A percentile compares a stretch with the other conserved stretches of the same genome.
Conservation (phyloP, 495 filamentous ascomycete species). For the Lepraria neglecta region DNA sequence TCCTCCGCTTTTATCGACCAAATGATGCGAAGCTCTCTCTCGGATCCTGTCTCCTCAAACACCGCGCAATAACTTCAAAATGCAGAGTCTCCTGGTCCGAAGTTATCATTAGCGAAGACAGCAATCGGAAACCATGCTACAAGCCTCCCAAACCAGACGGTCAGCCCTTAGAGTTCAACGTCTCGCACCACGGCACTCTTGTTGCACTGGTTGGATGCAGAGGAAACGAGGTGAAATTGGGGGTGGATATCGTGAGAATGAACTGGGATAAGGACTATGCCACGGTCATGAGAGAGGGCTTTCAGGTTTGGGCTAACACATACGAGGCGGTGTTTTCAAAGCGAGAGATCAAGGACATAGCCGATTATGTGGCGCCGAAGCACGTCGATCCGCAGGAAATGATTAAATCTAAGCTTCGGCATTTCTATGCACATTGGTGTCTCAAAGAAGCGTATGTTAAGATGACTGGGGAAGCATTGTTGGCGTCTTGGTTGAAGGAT, state of each 20-base stretch:
- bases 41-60: slow-evolving; percentile 74
- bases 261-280: slow-evolving; percentile 31
- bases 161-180: slow-evolving; percentile 68
- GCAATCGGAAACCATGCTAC: slow-evolving; percentile 61
- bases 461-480: slow-evolving; percentile 81
- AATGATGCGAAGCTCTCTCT: slow-evolving; percentile 64
- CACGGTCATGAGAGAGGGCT: slow-evolving; percentile 43
- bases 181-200: slow-evolving; percentile 78
- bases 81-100: slow-evolving; percentile 60
- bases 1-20: slow-evolving; percentile 53
- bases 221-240: slow-evolving; percentile 37
- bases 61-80: slow-evolving; percentile 58
- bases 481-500: slow-evolving; percentile 69
- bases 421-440: slow-evolving; percentile 86
- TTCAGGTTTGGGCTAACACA: slow-evolving; percentile 64
- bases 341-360: slow-evolving; percentile 53
- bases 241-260: slow-evolving; percentile 30
- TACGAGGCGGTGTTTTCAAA: slow-evolving; percentile 71
- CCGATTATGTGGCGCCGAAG: slow-evolving; percentile 34
- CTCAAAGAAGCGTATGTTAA: slow-evolving; percentile 91
- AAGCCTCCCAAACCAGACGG: slow-evolving; percentile 33
- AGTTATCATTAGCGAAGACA: slow-evolving; percentile 53
- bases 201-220: slow-evolving; percentile 54
- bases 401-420: slow-evolving; percentile 56
- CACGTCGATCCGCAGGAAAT: slow-evolving; percentile 25